phyloP scores from a whole-genome alignment of 2,329 filamentous ascomycete genomes.

The Penicillium sp. region DNA sequence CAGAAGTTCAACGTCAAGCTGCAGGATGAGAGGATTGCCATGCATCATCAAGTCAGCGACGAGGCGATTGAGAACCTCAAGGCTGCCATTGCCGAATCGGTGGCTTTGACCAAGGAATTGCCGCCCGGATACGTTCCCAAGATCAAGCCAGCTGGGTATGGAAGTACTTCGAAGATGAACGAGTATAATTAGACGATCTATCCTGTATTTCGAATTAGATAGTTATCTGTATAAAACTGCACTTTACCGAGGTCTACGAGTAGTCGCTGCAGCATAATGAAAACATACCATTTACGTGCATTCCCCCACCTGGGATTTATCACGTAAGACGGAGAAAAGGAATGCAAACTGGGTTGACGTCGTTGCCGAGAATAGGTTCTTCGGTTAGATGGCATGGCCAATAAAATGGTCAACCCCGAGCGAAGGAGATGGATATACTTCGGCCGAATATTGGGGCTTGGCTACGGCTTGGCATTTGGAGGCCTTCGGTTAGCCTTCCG shows the following conservation, averaged over 20 bases:
- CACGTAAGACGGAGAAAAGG: background rate
- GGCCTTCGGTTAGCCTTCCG: too few species aligned
- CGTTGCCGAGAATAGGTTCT: background rate
- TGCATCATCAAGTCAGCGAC: constrained; percentile 34
- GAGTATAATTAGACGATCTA: constrained; percentile 22
- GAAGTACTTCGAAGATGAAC: constrained; percentile 28
- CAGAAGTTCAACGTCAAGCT: constrained; percentile 22
- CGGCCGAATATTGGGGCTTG: too few species aligned
- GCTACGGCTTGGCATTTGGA: too few species aligned
- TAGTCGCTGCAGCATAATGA: too few species aligned
- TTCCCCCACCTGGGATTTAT: background rate
- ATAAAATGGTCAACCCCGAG: too few species aligned
- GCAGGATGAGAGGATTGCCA: constrained; percentile 26
- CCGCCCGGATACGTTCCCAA: constrained; percentile 17
- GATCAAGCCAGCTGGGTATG: constrained; percentile 17
- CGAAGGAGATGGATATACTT: too few species aligned
- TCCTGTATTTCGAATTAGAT: too few species aligned
- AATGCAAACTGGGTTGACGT: background rate
- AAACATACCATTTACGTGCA: too few species aligned
- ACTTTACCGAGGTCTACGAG: too few species aligned
- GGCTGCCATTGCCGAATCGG: constrained; percentile 22
- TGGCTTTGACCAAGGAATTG: constrained; percentile 22
- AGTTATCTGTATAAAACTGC: too few species aligned
- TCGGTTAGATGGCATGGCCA: too few species aligned
- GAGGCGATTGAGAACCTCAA: constrained; percentile 33